Evolutionary conservation across 2,329 filamentous ascomycete species (phyloP).

Genomic region (Cordyceps farinosa): DNA sequence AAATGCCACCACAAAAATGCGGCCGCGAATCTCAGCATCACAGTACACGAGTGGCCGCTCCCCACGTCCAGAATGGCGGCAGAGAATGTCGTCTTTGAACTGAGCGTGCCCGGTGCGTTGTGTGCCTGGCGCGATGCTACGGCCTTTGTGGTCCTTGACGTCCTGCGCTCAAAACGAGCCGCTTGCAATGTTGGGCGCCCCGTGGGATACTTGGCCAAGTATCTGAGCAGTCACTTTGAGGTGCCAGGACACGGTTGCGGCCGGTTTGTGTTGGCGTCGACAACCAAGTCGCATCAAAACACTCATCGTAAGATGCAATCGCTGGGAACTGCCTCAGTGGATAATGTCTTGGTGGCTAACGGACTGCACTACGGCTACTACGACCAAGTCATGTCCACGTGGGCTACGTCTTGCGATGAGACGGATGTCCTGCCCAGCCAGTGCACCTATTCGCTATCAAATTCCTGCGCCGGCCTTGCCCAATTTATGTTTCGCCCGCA

Average conservation of each 20-base stretch:
- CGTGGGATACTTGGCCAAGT: neutral
- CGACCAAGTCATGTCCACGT: neutral
- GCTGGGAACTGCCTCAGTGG: neutral
- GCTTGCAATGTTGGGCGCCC: neutral
- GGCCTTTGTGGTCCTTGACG: neutral
- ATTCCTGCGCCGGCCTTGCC: neutral
- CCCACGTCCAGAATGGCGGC: neutral
- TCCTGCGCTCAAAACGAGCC: neutral
- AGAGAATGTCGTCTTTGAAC: neutral
- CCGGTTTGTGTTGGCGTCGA: neutral
- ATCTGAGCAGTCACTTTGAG: neutral
- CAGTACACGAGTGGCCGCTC: constrained; percentile 2
- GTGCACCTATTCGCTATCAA: neutral
- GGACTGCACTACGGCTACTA: neutral
- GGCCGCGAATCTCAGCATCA: neutral
- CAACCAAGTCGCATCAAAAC: neutral
- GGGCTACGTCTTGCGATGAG: neutral
- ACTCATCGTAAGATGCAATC: neutral
- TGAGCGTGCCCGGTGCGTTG: neutral
- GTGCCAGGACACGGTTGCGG: neutral
- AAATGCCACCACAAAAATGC: neutral
- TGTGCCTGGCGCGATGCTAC: neutral
- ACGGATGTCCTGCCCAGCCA: neutral
- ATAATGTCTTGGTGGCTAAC: neutral
- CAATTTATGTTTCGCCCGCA: neutral